Percentiles rank a stretch among this genome's conserved stretches.
phyloP scores from a whole-genome alignment of 2,329 filamentous ascomycete genomes.

The Fusarium veterinarium region DNA sequence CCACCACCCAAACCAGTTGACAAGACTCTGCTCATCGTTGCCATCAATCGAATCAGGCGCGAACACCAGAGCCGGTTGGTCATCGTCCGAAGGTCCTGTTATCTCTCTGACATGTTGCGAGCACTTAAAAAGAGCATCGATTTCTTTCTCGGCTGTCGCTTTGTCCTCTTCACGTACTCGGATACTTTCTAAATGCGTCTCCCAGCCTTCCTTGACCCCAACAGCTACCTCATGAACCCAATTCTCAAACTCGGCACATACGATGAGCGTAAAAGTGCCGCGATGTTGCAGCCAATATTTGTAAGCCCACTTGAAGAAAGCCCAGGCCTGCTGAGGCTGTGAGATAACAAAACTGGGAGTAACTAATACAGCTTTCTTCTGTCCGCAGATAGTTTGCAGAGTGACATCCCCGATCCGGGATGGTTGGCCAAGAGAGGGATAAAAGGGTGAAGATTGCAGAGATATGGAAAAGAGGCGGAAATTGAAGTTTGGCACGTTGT shows the following conservation, averaged over 20 bases:
- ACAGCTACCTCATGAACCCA: conserved; percentile 47
- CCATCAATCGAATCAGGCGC: conserved; percentile 62
- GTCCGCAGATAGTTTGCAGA: conserved; percentile 47
- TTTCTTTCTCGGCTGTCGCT: background rate
- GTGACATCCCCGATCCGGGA: conserved; percentile 36
- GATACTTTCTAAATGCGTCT: background rate
- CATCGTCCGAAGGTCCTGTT: conserved; percentile 20
- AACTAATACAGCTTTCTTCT: conserved; percentile 52
- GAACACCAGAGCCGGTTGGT: conserved; percentile 53
- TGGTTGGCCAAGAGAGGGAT: conserved; percentile 10
- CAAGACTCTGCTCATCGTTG: conserved; percentile 70
- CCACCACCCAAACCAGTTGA: conserved; percentile 74
- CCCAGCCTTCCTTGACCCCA: conserved; percentile 28
- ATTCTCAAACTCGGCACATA: conserved; percentile 45
- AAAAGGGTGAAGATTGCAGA: conserved; percentile 30
- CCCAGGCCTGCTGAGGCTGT: conserved; percentile 50
- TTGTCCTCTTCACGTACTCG: background rate
- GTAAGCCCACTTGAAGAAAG: conserved; percentile 53
- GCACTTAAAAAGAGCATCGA: conserved; percentile 41
- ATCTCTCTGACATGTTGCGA: conserved; percentile 37
- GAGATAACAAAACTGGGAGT: conserved; percentile 57
- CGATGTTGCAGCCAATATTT: conserved; percentile 34
- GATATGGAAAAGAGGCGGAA: conserved; percentile 57
- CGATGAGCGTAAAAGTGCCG: conserved; percentile 43
- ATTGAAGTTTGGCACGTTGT: conserved; percentile 39